Conservation (phyloP, 2,329 filamentous ascomycete genomes). For the Colletotrichum phormii region DNA sequence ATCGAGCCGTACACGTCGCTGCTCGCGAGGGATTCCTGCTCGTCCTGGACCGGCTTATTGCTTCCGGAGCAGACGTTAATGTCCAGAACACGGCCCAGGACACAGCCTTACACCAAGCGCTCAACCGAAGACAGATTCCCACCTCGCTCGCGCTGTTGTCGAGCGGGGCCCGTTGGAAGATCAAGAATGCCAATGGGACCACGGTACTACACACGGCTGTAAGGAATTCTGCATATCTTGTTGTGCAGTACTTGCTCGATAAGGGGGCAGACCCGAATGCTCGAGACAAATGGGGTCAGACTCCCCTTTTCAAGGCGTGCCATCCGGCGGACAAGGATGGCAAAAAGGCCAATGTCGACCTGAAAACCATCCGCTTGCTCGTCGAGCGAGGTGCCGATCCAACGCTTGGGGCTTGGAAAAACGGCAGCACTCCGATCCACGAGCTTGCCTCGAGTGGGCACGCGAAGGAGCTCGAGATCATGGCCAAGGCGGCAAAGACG, state of each 20-base stretch:
- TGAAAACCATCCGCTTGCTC: constrained; percentile 10
- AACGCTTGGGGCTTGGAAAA: background rate
- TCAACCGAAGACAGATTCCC: background rate
- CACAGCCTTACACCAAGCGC: constrained; percentile 10
- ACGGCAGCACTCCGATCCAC: constrained; percentile 8
- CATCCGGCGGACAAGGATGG: constrained; percentile 6
- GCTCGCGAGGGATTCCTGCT: constrained; percentile 10
- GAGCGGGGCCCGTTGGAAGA: constrained; percentile 4
- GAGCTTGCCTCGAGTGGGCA: constrained; percentile 6
- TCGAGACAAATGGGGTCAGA: constrained; percentile 2
- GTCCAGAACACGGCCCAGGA: background rate
- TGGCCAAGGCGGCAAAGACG: constrained; percentile 1
- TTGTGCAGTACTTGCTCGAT: constrained; percentile 19
- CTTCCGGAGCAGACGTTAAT: constrained; percentile 15
- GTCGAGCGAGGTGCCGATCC: constrained; percentile 18
- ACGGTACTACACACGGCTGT: constrained; percentile 22
- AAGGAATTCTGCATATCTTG: background rate
- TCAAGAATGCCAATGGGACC: constrained; percentile 1
- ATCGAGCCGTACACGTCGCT: constrained; percentile 8
- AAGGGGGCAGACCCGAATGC: constrained; percentile 28
- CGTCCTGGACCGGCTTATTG: constrained; percentile 12
- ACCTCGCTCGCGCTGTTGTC: constrained; percentile 17
- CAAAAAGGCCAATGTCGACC: background rate
- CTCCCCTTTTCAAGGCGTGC: constrained; percentile 22
- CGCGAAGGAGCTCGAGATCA: constrained; percentile 5